These are phyloP conservation scores for Boletellus deceptivus DNA, from an alignment of 1,284 basidiomycete genomes.

Conservation along the genomic window DNA sequence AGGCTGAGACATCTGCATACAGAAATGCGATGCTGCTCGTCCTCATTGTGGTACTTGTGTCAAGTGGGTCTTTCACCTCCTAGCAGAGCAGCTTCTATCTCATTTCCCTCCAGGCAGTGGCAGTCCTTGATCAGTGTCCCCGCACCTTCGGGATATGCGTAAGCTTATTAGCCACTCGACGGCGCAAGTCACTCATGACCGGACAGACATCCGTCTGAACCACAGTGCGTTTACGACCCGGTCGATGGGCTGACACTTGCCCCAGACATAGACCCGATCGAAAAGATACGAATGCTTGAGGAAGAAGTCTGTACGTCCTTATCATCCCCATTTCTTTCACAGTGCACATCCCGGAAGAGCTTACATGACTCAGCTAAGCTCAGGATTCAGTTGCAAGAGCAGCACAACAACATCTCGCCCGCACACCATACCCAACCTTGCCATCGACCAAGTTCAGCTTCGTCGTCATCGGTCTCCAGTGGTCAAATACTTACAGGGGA, in stretches of 20 bases:
- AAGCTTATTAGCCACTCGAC: conserved; percentile 30
- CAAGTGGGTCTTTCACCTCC: conserved; percentile 49
- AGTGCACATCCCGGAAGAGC: conserved; percentile 2
- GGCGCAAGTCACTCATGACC: conserved; percentile 10
- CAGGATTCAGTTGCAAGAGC: conserved; percentile 60
- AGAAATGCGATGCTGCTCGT: conserved; percentile 83
- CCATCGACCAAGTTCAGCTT: conserved; percentile 24
- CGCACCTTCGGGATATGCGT: conserved; percentile 77
- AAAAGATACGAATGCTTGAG: conserved; percentile 74
- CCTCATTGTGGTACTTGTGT: conserved; percentile 81
- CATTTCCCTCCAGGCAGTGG: conserved; percentile 57
- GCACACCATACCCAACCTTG: conserved; percentile 10
- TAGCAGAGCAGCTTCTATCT: neutral
- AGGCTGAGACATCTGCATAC: conserved; percentile 15
- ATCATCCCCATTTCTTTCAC: neutral
- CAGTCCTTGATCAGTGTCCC: conserved; percentile 75
- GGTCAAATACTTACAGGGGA: conserved; percentile 12
- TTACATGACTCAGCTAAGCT: conserved; percentile 51
- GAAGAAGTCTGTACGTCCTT: conserved; percentile 62
- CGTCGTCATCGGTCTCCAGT: conserved; percentile 24
- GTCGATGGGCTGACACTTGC: conserved; percentile 74
- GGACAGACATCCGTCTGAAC: conserved; percentile 71
- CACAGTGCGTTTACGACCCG: conserved; percentile 79
- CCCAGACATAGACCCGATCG: conserved; percentile 68
- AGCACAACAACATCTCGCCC: conserved; percentile 30